phyloP scores from a whole-genome alignment of 495 filamentous ascomycete genomes.

The Evernia prunastri region DNA sequence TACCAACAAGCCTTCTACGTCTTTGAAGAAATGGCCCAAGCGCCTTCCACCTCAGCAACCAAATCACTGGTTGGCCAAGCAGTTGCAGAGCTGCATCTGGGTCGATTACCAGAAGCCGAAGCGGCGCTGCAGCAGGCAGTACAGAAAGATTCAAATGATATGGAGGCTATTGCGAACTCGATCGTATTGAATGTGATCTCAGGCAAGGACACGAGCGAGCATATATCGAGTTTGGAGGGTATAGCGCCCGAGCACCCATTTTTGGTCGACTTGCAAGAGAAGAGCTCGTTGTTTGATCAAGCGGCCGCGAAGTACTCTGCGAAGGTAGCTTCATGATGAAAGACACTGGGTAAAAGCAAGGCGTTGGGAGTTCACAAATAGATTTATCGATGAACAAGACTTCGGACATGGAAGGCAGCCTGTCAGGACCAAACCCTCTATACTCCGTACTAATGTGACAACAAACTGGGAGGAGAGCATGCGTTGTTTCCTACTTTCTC shows the following conservation, averaged over 20 bases:
- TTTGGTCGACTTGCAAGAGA: slow-evolving; percentile 64
- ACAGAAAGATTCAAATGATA: slow-evolving; percentile 61
- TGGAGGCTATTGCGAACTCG: slow-evolving; percentile 70
- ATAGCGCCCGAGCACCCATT: slow-evolving; percentile 56
- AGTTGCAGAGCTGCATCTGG: slow-evolving; percentile 85
- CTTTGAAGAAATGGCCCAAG: slow-evolving; percentile 91
- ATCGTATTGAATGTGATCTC: slow-evolving; percentile 70
- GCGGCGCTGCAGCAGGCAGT: slow-evolving; percentile 74
- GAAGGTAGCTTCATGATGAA: slow-evolving; percentile 56
- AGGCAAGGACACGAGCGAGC: slow-evolving; percentile 44
- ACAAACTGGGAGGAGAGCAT: no score
- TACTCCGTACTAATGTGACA: no score
- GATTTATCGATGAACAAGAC: neutral
- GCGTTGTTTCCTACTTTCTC: no score
- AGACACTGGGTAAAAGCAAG: slow-evolving; percentile 3
- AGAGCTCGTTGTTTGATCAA: slow-evolving; percentile 71
- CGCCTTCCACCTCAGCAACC: slow-evolving; percentile 61
- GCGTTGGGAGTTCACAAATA: slow-evolving; percentile 1
- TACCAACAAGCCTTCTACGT: slow-evolving; percentile 98
- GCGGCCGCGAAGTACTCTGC: slow-evolving; percentile 71
- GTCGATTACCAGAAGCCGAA: slow-evolving; percentile 82
- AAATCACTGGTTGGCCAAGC: slow-evolving; percentile 74
- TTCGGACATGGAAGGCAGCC: neutral
- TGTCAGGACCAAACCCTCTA: neutral
- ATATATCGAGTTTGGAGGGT: slow-evolving; percentile 39